Percentiles rank a stretch among this genome's conserved stretches.
These are phyloP conservation scores for Dendrobium catenatum DNA, from an alignment of 106 monocot genomes.

Conservation along the genomic window DNA sequence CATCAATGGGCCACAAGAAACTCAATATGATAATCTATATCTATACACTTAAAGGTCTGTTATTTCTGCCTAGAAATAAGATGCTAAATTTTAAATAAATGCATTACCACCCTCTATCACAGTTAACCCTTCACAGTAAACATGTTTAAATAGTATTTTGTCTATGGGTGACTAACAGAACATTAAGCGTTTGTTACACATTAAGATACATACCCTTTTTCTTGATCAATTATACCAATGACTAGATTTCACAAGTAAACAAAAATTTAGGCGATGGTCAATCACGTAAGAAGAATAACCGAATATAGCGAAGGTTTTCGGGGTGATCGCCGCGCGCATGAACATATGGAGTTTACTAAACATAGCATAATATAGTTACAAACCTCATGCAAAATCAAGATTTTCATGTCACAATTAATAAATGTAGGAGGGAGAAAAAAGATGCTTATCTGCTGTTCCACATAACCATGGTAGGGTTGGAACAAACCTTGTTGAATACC, in stretches of 20 bases:
- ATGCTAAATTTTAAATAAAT: background rate
- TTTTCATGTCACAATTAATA: background rate
- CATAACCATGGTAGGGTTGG: background rate
- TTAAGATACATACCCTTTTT: background rate
- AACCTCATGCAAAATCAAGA: background rate
- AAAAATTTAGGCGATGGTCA: background rate
- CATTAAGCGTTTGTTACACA: background rate
- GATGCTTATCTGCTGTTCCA: background rate
- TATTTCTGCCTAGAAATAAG: background rate
- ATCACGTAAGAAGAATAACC: background rate
- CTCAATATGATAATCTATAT: no score
- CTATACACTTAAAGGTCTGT: background rate
- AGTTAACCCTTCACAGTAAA: background rate
- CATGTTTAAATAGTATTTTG: background rate
- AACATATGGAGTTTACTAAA: background rate
- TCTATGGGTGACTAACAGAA: background rate
- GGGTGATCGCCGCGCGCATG: background rate
- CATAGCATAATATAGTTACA: background rate
- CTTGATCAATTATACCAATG: background rate
- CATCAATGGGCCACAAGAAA: background rate
- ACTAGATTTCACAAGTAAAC: background rate
- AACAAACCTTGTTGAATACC: slow-evolving; percentile 86
- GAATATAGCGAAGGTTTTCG: background rate
- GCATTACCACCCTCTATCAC: background rate
- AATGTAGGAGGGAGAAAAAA: background rate